Evolutionary conservation across 148 eudicot species (phyloP), one percentile per base, ranked within the genome.

Genomic region (Chenopodium quinoa): DNA sequence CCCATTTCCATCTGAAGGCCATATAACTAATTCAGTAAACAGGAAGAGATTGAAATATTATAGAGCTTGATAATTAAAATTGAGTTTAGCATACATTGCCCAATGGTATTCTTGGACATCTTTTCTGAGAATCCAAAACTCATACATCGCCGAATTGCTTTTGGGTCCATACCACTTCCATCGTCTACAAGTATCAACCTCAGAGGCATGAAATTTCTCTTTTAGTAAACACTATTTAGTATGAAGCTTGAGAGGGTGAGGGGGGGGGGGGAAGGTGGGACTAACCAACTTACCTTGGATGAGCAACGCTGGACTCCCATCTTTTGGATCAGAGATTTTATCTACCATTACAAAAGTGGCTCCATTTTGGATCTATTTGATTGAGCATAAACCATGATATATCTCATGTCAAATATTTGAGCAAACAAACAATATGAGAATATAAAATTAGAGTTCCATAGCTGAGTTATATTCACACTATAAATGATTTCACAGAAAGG

Each of bases 101-200:
- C 98, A 87, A 95, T 95, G 64, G 97, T 85, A 47, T 87, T 79
- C 75, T 89, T 82, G 22, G 92, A 91, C 75, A 90, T 88, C 89
- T 93, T 95, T 76, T 92, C 92, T 31, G 98, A 95, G 88, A 93
- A 95, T 32, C 98, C 97, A 88, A 95, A 95, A 86, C 97, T 95
- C 90, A 95, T 82, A 80, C 97, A 93, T 67, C 89, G 89, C 16
- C 98, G 87, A 76, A 95, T 89, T 73, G 90, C 92, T 80, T 91
- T 93, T 71, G 93, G 97, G 77, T 90, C 90, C 98, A 95, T 95
- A 78, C 98, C 98, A 75, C 97, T 92, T 44, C 98, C 98, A 86
- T 95, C 94, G 83, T 95, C 98, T 95, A 84, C 84, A 83, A 84
- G 22, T 23, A 85, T 79, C 77, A 83, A 86, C 78, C 76, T 56